phyloP scores from a whole-genome alignment of 495 filamentous ascomycete genomes.

The Bacidia rubella region DNA sequence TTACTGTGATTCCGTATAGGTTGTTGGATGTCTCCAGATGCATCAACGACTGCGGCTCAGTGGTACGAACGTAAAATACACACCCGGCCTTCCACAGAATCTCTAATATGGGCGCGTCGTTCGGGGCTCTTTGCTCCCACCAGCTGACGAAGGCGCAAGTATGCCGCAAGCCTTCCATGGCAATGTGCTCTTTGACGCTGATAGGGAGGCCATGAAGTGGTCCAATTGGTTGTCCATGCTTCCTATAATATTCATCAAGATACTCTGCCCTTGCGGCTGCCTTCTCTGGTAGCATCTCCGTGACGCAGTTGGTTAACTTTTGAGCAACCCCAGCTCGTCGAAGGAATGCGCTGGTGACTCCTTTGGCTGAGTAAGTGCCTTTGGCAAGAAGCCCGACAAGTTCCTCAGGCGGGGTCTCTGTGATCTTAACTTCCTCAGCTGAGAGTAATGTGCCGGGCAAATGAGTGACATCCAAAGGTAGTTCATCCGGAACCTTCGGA shows the following conservation, averaged over 20 bases:
- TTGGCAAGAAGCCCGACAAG: constrained; percentile 25
- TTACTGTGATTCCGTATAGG: constrained; percentile 39
- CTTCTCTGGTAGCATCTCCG: constrained; percentile 24
- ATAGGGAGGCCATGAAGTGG: constrained; percentile 32
- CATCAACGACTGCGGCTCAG: constrained; percentile 44
- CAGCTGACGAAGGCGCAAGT: constrained; percentile 19
- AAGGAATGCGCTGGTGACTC: constrained; percentile 34
- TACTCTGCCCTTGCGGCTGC: constrained; percentile 22
- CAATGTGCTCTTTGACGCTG: constrained; percentile 27
- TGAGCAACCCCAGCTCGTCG: constrained; percentile 30
- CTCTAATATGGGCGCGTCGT: constrained; percentile 19
- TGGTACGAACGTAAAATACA: constrained; percentile 42
- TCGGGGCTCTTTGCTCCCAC: constrained; percentile 16
- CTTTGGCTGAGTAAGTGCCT: constrained; percentile 23
- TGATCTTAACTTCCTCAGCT: constrained; percentile 26
- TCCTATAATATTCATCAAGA: constrained; percentile 22
- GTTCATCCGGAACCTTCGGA: constrained; percentile 18
- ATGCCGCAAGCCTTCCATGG: constrained; percentile 16
- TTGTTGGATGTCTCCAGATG: constrained; percentile 41
- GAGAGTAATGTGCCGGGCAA: constrained; percentile 29
- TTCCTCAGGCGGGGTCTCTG: constrained; percentile 23
- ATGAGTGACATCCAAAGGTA: constrained; percentile 24
- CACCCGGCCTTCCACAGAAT: constrained; percentile 31
- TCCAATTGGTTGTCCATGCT: constrained; percentile 22
- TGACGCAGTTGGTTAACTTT: constrained; percentile 29